Evolutionary conservation across 805 yeast species (phyloP), one percentile per base, ranked within the genome.

Genomic region (Kazachstania bromeliacearum): DNA sequence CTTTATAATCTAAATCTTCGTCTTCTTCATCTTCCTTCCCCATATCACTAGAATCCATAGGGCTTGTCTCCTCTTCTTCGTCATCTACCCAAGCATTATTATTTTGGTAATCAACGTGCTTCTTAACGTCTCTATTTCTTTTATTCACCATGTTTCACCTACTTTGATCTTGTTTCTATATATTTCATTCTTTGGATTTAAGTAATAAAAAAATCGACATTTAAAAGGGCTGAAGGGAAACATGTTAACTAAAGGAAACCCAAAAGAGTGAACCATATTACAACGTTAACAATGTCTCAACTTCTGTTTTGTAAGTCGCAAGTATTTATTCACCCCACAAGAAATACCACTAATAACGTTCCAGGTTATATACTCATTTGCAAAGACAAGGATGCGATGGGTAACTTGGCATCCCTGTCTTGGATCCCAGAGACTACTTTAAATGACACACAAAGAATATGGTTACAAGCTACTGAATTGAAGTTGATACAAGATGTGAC

Each of bases 241-340:
- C n/a, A n/a, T n/a, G n/a, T n/a, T n/a, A n/a, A n/a, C n/a, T n/a
- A n/a, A n/a, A n/a, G n/a, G n/a, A n/a, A n/a, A n/a, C n/a, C n/a
- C n/a, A n/a, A n/a, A n/a, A n/a, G n/a, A n/a, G n/a, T n/a, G n/a
- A n/a, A n/a, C n/a, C n/a, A n/a, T n/a, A n/a, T n/a, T n/a, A n/a
- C n/a, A n/a, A n/a, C n/a, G n/a, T n/a, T n/a, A n/a, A n/a, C n/a
- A n/a, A n/a, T n/a, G n/a, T n/a, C n/a, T n/a, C n/a, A n/a, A n/a
- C 45, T 67, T 9, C 16, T 63, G 2, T 64, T 64, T 38, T 62
- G 66, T 30, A 81, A 79, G 51, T 71, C 85, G 2, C 78, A 81
- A 53, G 92, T 82, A 5, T 87, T 76, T 55, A 70, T 88, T 3
- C 98, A 92, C 57, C 94, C 95, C 3, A 73, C 92, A 0, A 65